phyloP scores from a whole-genome alignment of 1,139 yeast genomes.

The Yamadazyma sp. region DNA sequence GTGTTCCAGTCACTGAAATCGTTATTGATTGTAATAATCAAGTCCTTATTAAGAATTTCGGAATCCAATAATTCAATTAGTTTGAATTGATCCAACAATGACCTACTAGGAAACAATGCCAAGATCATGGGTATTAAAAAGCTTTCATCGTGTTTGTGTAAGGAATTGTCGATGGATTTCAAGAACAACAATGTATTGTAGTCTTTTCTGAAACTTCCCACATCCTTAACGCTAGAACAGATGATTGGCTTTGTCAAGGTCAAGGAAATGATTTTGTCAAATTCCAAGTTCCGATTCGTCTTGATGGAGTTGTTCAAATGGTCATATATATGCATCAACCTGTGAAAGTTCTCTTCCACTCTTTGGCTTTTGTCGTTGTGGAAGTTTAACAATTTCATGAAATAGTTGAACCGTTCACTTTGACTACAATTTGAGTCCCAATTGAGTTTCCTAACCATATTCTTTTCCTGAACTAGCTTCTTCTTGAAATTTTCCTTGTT shows the following conservation, averaged over 20 bases:
- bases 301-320: conserved; percentile 30
- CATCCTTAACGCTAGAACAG: conserved; percentile 15
- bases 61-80: conserved; percentile 35
- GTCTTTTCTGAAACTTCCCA: conserved; percentile 22
- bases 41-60: conserved; percentile 31
- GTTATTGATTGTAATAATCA: conserved; percentile 26
- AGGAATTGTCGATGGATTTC: conserved; percentile 38
- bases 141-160: conserved; percentile 40
- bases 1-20: conserved; percentile 30
- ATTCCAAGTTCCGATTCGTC: conserved; percentile 35
- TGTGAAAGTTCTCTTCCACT: conserved; percentile 17
- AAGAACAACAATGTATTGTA: conserved; percentile 35
- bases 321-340: conserved; percentile 22
- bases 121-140: conserved; percentile 42
- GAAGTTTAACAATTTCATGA: conserved; percentile 23
- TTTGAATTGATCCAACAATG: conserved; percentile 28
- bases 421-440: conserved; percentile 43
- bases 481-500: conserved; percentile 23
- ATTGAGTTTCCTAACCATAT: conserved; percentile 30
- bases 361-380: conserved; percentile 6
- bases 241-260: conserved; percentile 31
- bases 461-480: conserved; percentile 30
- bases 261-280: conserved; percentile 25
- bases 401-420: conserved; percentile 28
- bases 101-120: conserved; percentile 27